Evolutionary conservation across 129 eudicot genomes (phyloP), one percentile per base, ranked within the genome.

Genomic region (Chrysanthemum makinoi): DNA sequence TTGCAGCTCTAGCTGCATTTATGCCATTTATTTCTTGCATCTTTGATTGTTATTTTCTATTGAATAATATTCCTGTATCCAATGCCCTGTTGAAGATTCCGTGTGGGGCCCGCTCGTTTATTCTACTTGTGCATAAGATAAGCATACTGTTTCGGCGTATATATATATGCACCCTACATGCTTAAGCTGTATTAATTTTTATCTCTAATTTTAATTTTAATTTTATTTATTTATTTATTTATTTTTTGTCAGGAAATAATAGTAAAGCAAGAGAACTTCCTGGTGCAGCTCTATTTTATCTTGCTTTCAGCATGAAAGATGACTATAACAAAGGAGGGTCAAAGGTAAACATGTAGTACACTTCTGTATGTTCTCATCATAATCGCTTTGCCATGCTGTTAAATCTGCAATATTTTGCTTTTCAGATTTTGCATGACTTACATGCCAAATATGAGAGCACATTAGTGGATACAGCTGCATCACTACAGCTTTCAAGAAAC

Each of bases 401-500:
- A 66, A 75, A 70, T 66, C 49, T 80, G 62, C 60, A 67, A 62
- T 65, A 15, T 59, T 43, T 77, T 66, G 61, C 63, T 78, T 59
- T 66, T 10, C 83, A 83, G 88, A 85, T 66, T 66, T 83, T 80
- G 78, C 82, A 83, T 60, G 85, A 86, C 73, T 73, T 88, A 54
- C 89, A 82, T 63, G 73, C 75, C 73, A 83, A 74, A 79, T 95
- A 87, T 75, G 87, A 75, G 73, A 78, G 69, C 72, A 86, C 85
- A 43, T 53, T 91, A 50, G 58, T 77, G 84, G 94, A 86, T 65
- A 88, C 84, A 79, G 86, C 89, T 50, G 74, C 77, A 20, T 90
- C 97, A 35, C 86, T 95, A 50, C 80, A 82, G 61, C 94, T 95
- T 18, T 90, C 97, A 60, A 88, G 99, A 74, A 95, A 90, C 70